Percentiles rank a stretch among this genome's conserved stretches.
Evolutionary conservation across 805 yeast species (phyloP).

Genomic region (Saturnispora serradocipensis): DNA sequence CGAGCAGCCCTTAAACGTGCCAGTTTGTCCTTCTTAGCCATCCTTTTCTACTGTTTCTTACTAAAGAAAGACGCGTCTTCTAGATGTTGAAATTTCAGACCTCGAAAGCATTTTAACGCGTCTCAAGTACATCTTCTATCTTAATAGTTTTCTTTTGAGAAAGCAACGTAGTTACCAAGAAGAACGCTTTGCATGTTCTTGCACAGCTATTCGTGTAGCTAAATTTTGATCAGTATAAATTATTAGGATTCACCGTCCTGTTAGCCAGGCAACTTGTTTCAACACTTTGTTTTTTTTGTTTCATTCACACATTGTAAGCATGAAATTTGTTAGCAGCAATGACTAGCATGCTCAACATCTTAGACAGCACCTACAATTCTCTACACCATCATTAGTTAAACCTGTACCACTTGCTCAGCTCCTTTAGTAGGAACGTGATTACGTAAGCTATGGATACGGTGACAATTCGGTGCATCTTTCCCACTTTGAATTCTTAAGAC

Average conservation of each 20-base stretch:
- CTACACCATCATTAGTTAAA: no score
- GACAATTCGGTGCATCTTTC: neutral
- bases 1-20: conserved; percentile 58
- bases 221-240: no score
- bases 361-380: no score
- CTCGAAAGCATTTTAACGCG: neutral
- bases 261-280: no score
- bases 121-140: neutral
- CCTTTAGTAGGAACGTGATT: neutral
- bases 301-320: no score
- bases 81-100: neutral
- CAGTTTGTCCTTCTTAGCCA: conserved; percentile 34
- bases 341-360: no score
- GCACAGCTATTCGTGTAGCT: no score
- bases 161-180: no score
- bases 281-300: no score
- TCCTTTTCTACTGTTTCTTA: neutral
- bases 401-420: neutral
- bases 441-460: neutral
- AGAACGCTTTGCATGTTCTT: no score
- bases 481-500: neutral
- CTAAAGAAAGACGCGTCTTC: neutral
- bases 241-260: no score
- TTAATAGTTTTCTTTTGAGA: neutral
- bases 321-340: no score